phyloP scores from a whole-genome alignment of 176 grass and related monocot genomes.

The Thinopyrum elongatum region DNA sequence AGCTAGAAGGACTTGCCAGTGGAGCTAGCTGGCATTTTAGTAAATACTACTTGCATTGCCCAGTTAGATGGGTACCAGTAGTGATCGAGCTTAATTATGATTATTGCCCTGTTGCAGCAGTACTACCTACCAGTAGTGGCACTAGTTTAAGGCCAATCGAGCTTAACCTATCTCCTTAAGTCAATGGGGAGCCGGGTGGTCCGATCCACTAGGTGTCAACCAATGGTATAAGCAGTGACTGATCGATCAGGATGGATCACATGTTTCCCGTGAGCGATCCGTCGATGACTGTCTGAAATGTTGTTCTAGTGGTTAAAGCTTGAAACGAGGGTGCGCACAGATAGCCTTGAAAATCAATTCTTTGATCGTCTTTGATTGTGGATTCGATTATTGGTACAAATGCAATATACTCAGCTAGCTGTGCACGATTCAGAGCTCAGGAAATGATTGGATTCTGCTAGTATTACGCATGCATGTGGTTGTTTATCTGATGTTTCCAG shows the following conservation, averaged over 20 bases:
- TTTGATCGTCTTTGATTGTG: not conserved
- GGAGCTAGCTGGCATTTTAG: not conserved
- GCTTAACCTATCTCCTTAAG: not conserved
- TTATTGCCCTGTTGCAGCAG: too few relatives aligned
- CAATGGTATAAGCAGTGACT: not conserved
- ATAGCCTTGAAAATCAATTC: not conserved
- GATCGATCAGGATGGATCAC: not conserved
- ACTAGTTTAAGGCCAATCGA: not conserved
- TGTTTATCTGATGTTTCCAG: not conserved
- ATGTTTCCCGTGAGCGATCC: not conserved
- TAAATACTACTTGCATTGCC: not conserved
- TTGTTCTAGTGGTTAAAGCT: too few relatives aligned
- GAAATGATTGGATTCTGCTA: not conserved
- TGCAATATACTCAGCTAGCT: not conserved
- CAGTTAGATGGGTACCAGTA: not conserved
- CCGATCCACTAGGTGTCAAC: not conserved
- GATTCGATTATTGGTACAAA: not conserved
- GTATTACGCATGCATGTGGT: not conserved
- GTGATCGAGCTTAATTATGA: too few relatives aligned
- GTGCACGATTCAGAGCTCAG: not conserved
- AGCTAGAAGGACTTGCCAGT: not conserved
- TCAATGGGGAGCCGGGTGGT: not conserved
- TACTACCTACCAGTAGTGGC: too few relatives aligned
- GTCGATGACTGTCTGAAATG: not conserved
- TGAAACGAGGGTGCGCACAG: not conserved